These are phyloP conservation scores for Penicillium carneum DNA, from an alignment of 2,329 filamentous ascomycete species.

Conservation along the genomic window DNA sequence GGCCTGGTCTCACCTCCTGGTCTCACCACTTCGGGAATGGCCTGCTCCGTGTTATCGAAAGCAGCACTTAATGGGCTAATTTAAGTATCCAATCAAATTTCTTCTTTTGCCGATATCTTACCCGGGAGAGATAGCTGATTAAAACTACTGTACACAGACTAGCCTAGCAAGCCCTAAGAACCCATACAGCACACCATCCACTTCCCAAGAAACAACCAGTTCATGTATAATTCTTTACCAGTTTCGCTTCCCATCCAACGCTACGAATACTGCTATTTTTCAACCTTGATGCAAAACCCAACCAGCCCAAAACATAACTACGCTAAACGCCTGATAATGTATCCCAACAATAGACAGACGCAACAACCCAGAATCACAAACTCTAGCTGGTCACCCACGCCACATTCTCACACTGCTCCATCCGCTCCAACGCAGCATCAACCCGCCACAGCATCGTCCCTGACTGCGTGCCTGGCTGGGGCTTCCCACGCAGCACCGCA, in stretches of 20 bases:
- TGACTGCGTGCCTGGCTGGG: constrained; percentile 22
- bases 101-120: no score
- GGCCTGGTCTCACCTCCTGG: no score
- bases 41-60: no score
- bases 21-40: no score
- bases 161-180: not conserved
- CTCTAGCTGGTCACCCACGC: constrained; percentile 21
- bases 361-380: not conserved
- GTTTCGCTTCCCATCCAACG: not conserved
- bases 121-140: no score
- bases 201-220: not conserved
- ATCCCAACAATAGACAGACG: not conserved
- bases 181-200: not conserved
- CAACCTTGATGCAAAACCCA: not conserved
- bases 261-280: not conserved
- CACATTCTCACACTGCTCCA: constrained; percentile 23
- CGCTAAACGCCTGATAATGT: constrained; percentile 6
- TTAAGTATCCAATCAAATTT: no score
- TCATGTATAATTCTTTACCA: not conserved
- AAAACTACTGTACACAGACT: not conserved
- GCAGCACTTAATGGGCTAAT: no score
- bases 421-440: constrained; percentile 25
- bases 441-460: constrained; percentile 37
- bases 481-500: constrained; percentile 25
- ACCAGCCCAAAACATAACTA: constrained; percentile 3